A percentile compares a stretch with the other conserved stretches of the same genome.
Evolutionary conservation across 805 yeast genomes (phyloP).

Genomic region (Zygotorulaspora danielsina): DNA sequence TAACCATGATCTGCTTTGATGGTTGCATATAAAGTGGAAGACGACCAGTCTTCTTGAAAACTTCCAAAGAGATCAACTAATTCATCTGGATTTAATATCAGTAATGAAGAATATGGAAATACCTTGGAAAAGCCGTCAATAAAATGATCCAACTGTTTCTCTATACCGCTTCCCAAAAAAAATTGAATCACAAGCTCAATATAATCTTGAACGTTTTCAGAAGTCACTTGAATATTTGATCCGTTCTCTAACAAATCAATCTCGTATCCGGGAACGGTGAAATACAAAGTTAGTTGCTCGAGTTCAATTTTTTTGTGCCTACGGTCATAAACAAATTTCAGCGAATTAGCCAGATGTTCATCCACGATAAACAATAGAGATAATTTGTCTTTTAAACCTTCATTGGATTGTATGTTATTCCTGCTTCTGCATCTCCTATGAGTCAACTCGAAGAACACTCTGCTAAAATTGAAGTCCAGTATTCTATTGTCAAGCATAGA

Average conservation of each 20-base stretch:
- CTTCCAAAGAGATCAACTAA: conserved; percentile 68
- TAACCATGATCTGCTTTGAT: conserved; percentile 91
- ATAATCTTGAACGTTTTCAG: conserved; percentile 54
- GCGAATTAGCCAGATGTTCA: conserved; percentile 51
- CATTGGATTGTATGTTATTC: conserved; percentile 10
- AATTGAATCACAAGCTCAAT: conserved; percentile 53
- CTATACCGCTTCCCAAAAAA: conserved; percentile 60
- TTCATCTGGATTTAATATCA: conserved; percentile 72
- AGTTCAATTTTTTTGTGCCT: conserved; percentile 28
- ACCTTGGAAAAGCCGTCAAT: conserved; percentile 77
- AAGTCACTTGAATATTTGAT: conserved; percentile 42
- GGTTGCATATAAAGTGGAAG: conserved; percentile 51
- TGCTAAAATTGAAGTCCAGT: conserved; percentile 74
- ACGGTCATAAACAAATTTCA: conserved; percentile 47
- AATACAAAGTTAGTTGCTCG: conserved; percentile 55
- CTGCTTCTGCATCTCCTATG: conserved; percentile 24
- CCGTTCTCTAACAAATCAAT: conserved; percentile 60
- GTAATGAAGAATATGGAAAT: conserved; percentile 70
- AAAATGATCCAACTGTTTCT: conserved; percentile 61
- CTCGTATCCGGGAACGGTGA: conserved; percentile 71
- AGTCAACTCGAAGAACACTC: conserved; percentile 61
- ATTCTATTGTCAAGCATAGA: conserved; percentile 84
- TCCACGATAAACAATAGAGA: conserved; percentile 51
- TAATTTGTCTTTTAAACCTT: conserved; percentile 24
- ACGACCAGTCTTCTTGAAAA: conserved; percentile 83